These are phyloP conservation scores for Neurospora sp. DNA, from an alignment of 495 filamentous ascomycete genomes.

Conservation along the genomic window DNA sequence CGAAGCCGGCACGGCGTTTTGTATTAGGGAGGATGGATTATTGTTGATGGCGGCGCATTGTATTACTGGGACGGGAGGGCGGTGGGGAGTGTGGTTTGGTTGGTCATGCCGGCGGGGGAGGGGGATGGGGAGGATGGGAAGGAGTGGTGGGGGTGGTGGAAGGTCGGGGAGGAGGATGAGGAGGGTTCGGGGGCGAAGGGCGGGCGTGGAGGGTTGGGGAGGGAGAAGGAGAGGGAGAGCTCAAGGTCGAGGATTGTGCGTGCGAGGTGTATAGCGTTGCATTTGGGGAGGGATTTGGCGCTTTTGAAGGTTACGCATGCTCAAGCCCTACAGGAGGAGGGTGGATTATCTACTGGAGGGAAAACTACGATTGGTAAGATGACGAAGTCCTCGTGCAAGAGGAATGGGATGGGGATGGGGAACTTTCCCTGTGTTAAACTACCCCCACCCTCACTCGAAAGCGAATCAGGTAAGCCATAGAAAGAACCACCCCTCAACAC, in stretches of 20 bases:
- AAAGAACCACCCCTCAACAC: background rate
- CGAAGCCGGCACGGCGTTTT: slow-evolving; percentile 40
- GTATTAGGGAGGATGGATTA: slow-evolving; percentile 28
- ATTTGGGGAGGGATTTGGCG: slow-evolving; percentile 29
- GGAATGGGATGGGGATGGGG: too few species aligned
- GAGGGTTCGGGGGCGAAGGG: background rate
- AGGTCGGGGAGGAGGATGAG: background rate
- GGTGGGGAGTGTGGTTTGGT: background rate
- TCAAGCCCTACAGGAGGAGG: background rate
- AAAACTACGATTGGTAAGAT: too few species aligned
- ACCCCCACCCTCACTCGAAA: background rate
- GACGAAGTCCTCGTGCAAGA: too few species aligned
- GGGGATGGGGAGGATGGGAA: background rate
- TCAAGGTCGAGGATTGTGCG: slow-evolving; percentile 14
- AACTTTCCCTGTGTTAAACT: background rate
- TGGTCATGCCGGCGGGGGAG: background rate
- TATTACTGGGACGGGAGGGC: slow-evolving; percentile 20
- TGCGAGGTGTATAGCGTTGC: slow-evolving; percentile 28
- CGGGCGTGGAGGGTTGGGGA: background rate
- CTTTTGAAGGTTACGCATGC: slow-evolving; percentile 24
- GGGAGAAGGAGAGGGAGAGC: background rate
- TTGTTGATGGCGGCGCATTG: slow-evolving; percentile 40
- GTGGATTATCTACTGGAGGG: too few species aligned
- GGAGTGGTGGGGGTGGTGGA: too few species aligned
- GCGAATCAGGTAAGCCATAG: background rate